Base-by-base conservation (phyloP, 306 rosid species). In the Pachyrhizus erosus region DNA sequence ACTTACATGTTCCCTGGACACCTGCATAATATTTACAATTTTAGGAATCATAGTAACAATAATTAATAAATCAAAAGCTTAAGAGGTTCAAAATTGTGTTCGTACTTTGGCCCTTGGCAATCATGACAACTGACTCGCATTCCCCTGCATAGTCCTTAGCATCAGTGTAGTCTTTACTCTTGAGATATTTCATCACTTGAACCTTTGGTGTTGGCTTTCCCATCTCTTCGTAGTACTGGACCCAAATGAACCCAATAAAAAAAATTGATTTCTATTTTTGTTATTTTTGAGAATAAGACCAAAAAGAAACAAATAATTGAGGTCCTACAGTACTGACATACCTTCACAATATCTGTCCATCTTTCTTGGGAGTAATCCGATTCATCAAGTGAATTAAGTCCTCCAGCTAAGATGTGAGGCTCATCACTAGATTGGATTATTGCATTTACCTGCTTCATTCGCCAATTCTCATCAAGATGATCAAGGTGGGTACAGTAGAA, bases 81-180 rank as follows among this genome's bases (percentile, higher is more conserved):
- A 75, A 37, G 24, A 71, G 73, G 20, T 42, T 42, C 2, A 20
- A 37, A 62, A 45, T 24, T 76, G 64, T 24, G 66, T 80, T 9
- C 29, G 6, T 91, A 96, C 99, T 96, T 92, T 96, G 99, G 80
- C 99, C 99, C 78, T 96, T 96, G 92, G 98, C 98, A 73, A 96
- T 90, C 97, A 96, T 90, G 58, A 96, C 98, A 34, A 96, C 99
- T 0, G 99, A 87, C 20, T 94, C 98, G 70, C 88, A 92, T 85
- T 92, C 98, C 73, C 98, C 98, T 20, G 91, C 94, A 66, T 85
- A 91, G 75, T 86, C 90, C 86, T 91, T 94, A 10, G 97, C 91
- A 87, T 94, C 97, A 68, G 90, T 83, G 58, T 92, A 94, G 5
- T 90, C 90, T 83, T 92, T 90, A 55, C 87, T 88, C 90, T 90